Base-by-base conservation (phyloP, 2,329 filamentous ascomycete genomes). In the Fusarium cicatricum region DNA sequence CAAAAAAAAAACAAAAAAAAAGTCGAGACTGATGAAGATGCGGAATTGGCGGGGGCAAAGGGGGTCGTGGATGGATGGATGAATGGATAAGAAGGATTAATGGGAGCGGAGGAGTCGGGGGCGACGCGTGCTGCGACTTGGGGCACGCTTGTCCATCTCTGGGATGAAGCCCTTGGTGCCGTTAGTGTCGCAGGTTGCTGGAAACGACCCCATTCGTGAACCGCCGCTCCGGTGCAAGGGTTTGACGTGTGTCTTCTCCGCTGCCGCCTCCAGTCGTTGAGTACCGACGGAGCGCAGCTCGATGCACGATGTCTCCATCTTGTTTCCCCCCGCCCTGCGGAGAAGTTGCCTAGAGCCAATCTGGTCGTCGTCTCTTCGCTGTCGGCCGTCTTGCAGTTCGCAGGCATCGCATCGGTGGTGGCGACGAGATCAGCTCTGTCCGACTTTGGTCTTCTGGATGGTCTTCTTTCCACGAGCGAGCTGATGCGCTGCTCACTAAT, bases 121-220 rank as follows among this genome's bases (percentile, higher is more conserved):
- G 23, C 37, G 56, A 61, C 17, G 36, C 34, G 46, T 33, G 48
- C 29, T 39, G 49, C 58, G 61, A 56, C 56, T 65, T 39, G 47
- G 32, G 23, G 19, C 49, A 55, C 66, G 62, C 66, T 68, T 68
- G 47, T 54, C 64, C 64, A 38, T 47, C 55, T 67, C 49, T 50
- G 63, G 61, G 62, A 65, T 56, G 58, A 65, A 60, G 53, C 50
- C 32, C 44, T 40, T 40, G 42, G 34, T 44, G 34, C 51, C 31
- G 53, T 62, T 59, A 54, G 43, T 55, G 41, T 65, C 39, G 49
- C 46, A 62, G 55, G 39, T 49, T 33, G 54, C 62, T 62, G 66
- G 66, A 68, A 69, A 66, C 43, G 52, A 66, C 57, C 66, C 66
- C 42, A 68, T 68, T 68, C 66, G 66, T 33, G 64, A 65, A 64